Evolutionary conservation across 768 basidiomycete genomes (phyloP), one percentile per base, ranked within the genome.

Genomic region (Pulveroboletus sp.): DNA sequence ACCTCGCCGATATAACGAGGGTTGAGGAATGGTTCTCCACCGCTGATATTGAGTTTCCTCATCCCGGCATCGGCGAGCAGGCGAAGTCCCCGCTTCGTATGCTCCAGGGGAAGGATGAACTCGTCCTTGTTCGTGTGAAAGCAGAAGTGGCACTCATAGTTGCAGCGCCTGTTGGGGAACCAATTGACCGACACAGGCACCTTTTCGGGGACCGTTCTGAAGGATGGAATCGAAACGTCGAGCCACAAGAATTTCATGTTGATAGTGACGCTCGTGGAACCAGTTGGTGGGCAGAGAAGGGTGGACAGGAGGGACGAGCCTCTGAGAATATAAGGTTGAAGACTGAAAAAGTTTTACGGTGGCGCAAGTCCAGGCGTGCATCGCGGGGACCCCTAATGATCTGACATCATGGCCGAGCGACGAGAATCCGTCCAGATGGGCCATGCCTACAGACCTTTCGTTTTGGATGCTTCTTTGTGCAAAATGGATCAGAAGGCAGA

Each of bases 141-240:
- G 51, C 73, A 74, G 43, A 75, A 73, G 5, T 67, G 60, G 29
- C 72, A 72, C 7, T 61, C 51, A 20, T 75, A 74, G 31, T 75
- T 75, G 37, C 63, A 64, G 1, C 55, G 48, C 16, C 63, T 46
- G 19, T 57, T 56, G 0, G 63, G 63, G 19, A 64, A 64, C 63
- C 63, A 64, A 41, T 64, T 64, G 3, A 63, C 63, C 1, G 63
- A 64, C 1, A 64, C 50, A 16, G 62, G 62, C 3, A 52, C 48
- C 38, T 31, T 37, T 2, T 51, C 40, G 16, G 59, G 56, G 5
- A 37, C 7, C 2, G 31, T 9, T 24, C n/a, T 45, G 37, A 61
- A 45, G 37, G 58, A 59, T 5, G 62, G 61, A 11, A 58, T 35
- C 0, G 54, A 52, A 1, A 63, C 2, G 3, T 63, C 56, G 2